Base-by-base conservation (phyloP, 352 stramenopile genomes). In the Phytophthora sp. region DNA sequence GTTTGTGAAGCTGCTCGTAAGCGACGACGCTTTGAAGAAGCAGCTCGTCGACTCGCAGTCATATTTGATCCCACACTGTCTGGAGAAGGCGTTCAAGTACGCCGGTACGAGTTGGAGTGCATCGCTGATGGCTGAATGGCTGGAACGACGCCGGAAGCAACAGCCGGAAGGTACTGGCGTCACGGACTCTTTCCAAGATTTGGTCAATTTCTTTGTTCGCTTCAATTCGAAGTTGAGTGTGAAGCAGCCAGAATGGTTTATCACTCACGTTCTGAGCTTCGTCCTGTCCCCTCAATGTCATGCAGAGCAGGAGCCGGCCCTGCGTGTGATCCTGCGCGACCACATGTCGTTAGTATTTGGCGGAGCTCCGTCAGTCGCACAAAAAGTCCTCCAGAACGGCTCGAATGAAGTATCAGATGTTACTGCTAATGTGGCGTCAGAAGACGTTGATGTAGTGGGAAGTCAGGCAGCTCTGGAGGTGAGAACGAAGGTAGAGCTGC, bases 181-280 rank as follows among this genome's bases (percentile, higher is more conserved):
- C 18, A 52, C 24, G 29, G 59, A 23, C 23, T 62, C 39, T 13
- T 55, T 82, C 24, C 64, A 72, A 57, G 63, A 81, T 7, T 54
- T 87, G 52, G 55, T 84, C 59, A 61, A 44, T 42, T 79, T 79
- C 31, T 65, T 87, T 53, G 67, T 78, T 62, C 57, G 78, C 64
- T 79, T 67, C 60, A 79, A 65, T 63, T 59, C 53, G 51, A 76
- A 72, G 46, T 75, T 91, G 54, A 90, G 65, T 68, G 55, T 81
- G 41, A 88, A 85, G 64, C 86, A 89, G 55, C 79, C 81, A 26
- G 80, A 88, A 62, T 95, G 87, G 87, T 95, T 95, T 66, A 41
- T 73, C 24, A 73, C 73, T 41, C 87, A 95, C 57, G 56, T 93
- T 35, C 66, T 93, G 31, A 68, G 60, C 44, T 88, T 86, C 36